phyloP scores from a whole-genome alignment of 73 alveolate genomes.

The Paramecium caudatum region DNA sequence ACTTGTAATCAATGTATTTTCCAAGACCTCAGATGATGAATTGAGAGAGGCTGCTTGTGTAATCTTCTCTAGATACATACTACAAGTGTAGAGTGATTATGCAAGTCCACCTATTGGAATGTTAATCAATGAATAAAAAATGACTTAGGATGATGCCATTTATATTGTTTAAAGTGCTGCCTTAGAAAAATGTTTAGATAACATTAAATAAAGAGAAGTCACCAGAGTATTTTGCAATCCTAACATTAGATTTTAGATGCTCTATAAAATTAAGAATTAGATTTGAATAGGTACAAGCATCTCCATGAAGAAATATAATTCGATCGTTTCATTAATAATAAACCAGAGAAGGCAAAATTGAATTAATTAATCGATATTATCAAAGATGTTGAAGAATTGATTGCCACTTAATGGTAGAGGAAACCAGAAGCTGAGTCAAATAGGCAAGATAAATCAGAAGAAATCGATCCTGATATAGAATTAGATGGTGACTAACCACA shows the following conservation, averaged over 20 bases:
- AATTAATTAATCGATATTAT: neutral
- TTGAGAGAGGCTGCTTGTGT: conserved; percentile 37
- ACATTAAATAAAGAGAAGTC: conserved; percentile 20
- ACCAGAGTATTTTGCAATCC: neutral
- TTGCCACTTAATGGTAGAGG: neutral
- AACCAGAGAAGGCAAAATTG: neutral
- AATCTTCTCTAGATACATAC: conserved; percentile 21
- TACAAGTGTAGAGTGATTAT: neutral
- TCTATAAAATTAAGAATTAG: neutral
- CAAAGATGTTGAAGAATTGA: conserved; percentile 19
- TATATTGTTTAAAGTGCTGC: neutral
- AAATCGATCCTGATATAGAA: neutral
- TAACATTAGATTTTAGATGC: neutral
- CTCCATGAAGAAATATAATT: conserved; percentile 17
- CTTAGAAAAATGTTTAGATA: neutral
- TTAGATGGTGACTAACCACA: neutral
- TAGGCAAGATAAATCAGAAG: conserved; percentile 1
- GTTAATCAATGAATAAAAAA: neutral
- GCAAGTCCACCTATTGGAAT: neutral
- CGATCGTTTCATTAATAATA: neutral
- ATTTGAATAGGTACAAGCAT: neutral
- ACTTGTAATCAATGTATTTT: neutral
- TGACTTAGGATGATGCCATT: conserved; percentile 2
- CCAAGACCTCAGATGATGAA: conserved; percentile 1
- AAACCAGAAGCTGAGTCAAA: neutral